Evolutionary conservation across 345 rosid genomes (phyloP).

Genomic region (Rhodamnia argentea): DNA sequence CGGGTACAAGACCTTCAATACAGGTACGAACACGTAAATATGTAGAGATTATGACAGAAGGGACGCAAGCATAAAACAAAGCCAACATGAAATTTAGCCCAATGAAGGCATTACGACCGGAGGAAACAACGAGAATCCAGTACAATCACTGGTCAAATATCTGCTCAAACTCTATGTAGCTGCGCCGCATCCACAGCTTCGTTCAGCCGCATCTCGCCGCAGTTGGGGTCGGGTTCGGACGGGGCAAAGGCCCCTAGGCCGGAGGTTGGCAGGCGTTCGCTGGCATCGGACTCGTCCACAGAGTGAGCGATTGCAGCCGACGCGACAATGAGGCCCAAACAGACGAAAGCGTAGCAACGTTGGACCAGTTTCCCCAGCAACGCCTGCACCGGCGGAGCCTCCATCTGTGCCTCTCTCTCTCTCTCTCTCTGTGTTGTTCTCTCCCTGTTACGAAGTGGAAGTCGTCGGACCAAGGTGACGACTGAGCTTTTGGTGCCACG

Average conservation of each 20-base stretch:
- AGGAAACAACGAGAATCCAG: too few species aligned
- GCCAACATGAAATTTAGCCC: not conserved
- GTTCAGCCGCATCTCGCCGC: not conserved
- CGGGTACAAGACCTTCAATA: not conserved
- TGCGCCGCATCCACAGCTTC: not conserved
- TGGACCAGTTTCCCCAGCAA: slow-evolving; percentile 20
- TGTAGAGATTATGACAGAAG: not conserved
- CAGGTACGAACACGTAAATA: not conserved
- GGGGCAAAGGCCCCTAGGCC: not conserved
- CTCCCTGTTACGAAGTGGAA: not conserved
- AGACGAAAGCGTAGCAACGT: slow-evolving; percentile 22
- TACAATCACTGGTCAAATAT: not conserved
- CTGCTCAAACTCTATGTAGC: not conserved
- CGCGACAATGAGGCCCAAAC: slow-evolving; percentile 15
- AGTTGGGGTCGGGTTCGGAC: not conserved
- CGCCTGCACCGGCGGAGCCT: slow-evolving; percentile 1
- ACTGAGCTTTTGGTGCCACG: not conserved
- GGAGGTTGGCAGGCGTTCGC: slow-evolving; percentile 1
- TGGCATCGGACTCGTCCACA: not conserved
- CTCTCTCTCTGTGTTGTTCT: not conserved
- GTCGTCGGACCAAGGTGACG: not conserved
- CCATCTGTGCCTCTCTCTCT: not conserved
- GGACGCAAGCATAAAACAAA: not conserved
- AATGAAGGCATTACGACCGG: too few species aligned
- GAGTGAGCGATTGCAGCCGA: slow-evolving; percentile 10